Evolutionary conservation across 257 asterid species (phyloP).

Genomic region (Solanum infundibuliforme): DNA sequence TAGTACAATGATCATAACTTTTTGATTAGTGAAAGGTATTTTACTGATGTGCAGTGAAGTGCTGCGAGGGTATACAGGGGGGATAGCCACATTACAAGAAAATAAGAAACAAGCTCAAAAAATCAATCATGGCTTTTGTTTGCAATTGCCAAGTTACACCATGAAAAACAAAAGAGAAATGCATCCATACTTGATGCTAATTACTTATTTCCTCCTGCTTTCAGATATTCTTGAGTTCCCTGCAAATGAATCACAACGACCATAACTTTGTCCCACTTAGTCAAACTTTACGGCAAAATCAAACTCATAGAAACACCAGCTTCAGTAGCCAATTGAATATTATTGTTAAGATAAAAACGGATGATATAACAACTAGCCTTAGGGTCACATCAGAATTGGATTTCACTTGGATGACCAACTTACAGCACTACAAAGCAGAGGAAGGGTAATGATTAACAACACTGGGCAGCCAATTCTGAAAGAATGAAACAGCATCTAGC

Average conservation of each 20-base stretch:
- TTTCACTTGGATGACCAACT: constrained; percentile 4
- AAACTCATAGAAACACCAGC: neutral
- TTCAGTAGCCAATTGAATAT: neutral
- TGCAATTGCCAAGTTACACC: neutral
- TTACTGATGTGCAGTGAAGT: neutral
- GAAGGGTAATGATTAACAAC: constrained; percentile 24
- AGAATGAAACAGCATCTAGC: constrained; percentile 39
- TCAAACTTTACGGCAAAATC: neutral
- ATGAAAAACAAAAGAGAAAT: neutral
- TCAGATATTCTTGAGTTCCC: neutral
- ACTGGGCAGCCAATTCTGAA: constrained; percentile 50
- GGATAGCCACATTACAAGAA: neutral
- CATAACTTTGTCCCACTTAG: neutral
- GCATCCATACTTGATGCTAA: neutral
- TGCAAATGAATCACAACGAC: neutral
- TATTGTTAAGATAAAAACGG: neutral
- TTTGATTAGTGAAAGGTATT: neutral
- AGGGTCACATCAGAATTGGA: neutral
- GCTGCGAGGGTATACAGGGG: neutral
- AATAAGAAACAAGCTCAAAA: neutral
- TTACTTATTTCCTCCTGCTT: neutral
- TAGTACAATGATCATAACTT: neutral
- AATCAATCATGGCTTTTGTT: neutral
- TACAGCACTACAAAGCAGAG: constrained; percentile 35
- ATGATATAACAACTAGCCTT: neutral